phyloP scores from a whole-genome alignment of 1,139 yeast genomes.

The Kodamaea derodonti region DNA sequence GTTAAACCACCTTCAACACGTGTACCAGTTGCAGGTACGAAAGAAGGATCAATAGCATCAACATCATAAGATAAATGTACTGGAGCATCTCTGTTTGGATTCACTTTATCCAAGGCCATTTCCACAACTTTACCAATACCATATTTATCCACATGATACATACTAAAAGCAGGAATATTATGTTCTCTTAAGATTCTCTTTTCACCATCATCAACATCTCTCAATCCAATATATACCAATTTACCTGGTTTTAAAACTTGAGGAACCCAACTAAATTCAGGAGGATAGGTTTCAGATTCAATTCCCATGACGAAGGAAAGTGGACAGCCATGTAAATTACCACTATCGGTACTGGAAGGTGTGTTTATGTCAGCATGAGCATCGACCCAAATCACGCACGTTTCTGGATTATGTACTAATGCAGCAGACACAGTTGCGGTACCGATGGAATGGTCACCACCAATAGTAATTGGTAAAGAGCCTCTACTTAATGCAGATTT shows the following conservation, averaged over 20 bases:
- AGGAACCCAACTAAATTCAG: constrained; percentile 78
- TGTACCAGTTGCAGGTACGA: constrained; percentile 96
- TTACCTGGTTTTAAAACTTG: constrained; percentile 60
- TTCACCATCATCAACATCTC: constrained; percentile 91
- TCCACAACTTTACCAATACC: constrained; percentile 91
- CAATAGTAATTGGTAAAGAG: constrained; percentile 76
- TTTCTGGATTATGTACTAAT: constrained; percentile 73
- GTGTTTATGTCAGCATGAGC: constrained; percentile 98
- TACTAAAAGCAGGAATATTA: constrained; percentile 82
- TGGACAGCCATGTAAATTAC: constrained; percentile 96
- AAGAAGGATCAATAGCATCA: constrained; percentile 93
- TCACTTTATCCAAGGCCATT: constrained; percentile 79
- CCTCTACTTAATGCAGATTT: constrained; percentile 43
- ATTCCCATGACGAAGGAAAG: constrained; percentile 86
- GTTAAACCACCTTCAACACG: constrained; percentile 96
- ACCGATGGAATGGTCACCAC: constrained; percentile 97
- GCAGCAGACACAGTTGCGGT: constrained; percentile 91
- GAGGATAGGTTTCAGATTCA: constrained; percentile 60
- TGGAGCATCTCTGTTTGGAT: constrained; percentile 72
- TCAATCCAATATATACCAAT: constrained; percentile 88
- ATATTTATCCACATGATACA: constrained; percentile 93
- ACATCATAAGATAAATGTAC: constrained; percentile 92
- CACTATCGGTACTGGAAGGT: constrained; percentile 79
- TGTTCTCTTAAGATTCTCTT: constrained; percentile 65
- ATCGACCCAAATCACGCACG: constrained; percentile 92